These are phyloP conservation scores for Emmonsia crescens DNA, from an alignment of 2,329 filamentous ascomycete genomes.

Conservation along the genomic window DNA sequence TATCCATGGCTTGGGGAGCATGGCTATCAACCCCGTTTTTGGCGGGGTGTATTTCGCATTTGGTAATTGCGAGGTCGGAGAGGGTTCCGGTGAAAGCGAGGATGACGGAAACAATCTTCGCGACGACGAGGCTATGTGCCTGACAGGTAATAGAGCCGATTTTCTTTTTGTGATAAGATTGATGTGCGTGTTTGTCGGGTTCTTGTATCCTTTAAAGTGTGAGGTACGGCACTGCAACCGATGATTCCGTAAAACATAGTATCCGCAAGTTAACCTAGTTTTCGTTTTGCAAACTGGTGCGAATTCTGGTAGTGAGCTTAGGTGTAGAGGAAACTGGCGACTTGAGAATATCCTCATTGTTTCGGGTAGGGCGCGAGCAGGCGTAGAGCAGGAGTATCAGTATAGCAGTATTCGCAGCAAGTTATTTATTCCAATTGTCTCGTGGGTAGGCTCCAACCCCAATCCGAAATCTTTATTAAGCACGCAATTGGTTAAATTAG, in stretches of 20 bases:
- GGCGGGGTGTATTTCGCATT: conserved; percentile 34
- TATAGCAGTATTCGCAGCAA: background rate
- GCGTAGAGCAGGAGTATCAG: background rate
- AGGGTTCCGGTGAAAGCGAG: background rate
- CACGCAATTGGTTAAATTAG: background rate
- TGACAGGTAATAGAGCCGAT: background rate
- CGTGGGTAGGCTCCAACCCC: background rate
- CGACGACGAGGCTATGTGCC: background rate
- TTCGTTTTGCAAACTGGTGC: background rate
- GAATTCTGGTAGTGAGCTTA: background rate
- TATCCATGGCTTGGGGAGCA: conserved; percentile 40
- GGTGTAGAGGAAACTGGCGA: background rate
- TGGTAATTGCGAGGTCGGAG: background rate
- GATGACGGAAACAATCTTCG: background rate
- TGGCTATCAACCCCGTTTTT: conserved; percentile 35
- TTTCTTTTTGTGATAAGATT: background rate
- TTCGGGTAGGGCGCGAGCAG: background rate
- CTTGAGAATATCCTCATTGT: background rate
- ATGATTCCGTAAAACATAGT: background rate
- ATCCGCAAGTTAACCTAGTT: background rate
- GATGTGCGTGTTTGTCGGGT: background rate
- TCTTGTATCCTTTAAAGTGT: background rate
- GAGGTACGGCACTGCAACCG: background rate
- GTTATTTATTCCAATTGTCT: background rate
- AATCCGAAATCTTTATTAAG: background rate